These are phyloP conservation scores for Xylariaceae sp. DNA, from an alignment of 2,329 filamentous ascomycete species.

Conservation along the genomic window DNA sequence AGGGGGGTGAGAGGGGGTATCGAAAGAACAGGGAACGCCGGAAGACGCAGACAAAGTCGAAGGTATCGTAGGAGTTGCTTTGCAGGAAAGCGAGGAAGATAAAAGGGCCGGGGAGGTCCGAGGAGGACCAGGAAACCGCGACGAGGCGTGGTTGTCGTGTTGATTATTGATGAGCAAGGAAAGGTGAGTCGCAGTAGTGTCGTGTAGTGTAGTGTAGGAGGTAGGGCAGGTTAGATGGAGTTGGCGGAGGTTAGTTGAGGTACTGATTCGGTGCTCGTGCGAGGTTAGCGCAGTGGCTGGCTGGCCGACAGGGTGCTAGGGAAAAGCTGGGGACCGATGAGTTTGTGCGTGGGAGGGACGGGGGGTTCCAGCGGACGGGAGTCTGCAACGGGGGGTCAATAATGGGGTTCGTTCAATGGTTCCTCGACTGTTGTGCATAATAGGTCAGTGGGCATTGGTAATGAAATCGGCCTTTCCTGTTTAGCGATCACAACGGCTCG, in stretches of 20 bases:
- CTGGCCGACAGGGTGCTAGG: constrained; percentile 2
- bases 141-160: constrained; percentile 17
- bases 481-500: too few relatives aligned
- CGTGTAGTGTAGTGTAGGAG: constrained; percentile 11
- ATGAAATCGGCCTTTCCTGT: too few relatives aligned
- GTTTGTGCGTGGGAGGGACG: neutral
- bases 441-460: too few relatives aligned
- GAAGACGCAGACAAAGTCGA: constrained; percentile 7
- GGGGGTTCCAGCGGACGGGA: too few relatives aligned
- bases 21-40: constrained; percentile 19
- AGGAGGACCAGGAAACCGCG: constrained; percentile 14
- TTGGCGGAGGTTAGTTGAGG: constrained; percentile 10
- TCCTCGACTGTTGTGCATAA: too few relatives aligned
- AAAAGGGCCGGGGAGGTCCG: neutral
- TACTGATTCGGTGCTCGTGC: constrained; percentile 13
- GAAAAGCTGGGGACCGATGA: constrained; percentile 2
- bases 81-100: constrained; percentile 4
- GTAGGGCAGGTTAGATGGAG: constrained; percentile 3
- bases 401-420: too few relatives aligned
- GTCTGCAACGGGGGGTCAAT: too few relatives aligned
- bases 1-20: constrained; percentile 23
- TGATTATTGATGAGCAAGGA: constrained; percentile 2
- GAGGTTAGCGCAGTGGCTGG: constrained; percentile 8
- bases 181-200: constrained; percentile 13
- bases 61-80: constrained; percentile 8